phyloP scores from a whole-genome alignment of 2,329 filamentous ascomycete genomes.

The Pestalotiopsis sp. region DNA sequence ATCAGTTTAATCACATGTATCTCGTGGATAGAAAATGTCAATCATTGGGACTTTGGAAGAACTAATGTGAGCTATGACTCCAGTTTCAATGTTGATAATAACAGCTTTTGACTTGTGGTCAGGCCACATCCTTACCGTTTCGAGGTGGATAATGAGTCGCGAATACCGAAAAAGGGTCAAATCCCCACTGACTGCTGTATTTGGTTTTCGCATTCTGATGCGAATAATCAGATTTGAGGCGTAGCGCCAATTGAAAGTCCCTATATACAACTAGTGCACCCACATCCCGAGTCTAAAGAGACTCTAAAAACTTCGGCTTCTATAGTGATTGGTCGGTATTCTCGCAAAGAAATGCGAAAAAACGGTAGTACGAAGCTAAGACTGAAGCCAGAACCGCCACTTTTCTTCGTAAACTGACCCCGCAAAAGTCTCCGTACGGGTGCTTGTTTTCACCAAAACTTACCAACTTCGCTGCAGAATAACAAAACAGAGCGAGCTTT shows the following conservation, averaged over 20 bases:
- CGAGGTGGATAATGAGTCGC: neutral
- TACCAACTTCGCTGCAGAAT: too few relatives aligned
- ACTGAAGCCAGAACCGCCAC: neutral
- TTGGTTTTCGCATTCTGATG: neutral
- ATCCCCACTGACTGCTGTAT: neutral
- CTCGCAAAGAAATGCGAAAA: neutral
- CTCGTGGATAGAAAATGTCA: neutral
- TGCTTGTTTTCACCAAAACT: too few relatives aligned
- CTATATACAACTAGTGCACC: neutral
- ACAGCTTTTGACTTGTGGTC: neutral
- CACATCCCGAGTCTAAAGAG: neutral
- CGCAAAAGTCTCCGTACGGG: too few relatives aligned
- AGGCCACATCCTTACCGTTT: neutral
- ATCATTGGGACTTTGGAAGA: neutral
- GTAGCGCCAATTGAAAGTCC: neutral
- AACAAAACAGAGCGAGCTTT: too few relatives aligned
- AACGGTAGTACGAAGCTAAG: neutral
- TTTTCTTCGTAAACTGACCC: too few relatives aligned
- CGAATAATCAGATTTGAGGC: neutral
- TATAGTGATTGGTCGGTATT: neutral
- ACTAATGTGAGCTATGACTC: neutral
- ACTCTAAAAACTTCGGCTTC: neutral
- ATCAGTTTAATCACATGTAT: neutral
- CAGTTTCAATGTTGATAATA: neutral
- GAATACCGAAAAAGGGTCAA: neutral